phyloP scores from a whole-genome alignment of 2,329 filamentous ascomycete genomes.

The Fusarium sp. region DNA sequence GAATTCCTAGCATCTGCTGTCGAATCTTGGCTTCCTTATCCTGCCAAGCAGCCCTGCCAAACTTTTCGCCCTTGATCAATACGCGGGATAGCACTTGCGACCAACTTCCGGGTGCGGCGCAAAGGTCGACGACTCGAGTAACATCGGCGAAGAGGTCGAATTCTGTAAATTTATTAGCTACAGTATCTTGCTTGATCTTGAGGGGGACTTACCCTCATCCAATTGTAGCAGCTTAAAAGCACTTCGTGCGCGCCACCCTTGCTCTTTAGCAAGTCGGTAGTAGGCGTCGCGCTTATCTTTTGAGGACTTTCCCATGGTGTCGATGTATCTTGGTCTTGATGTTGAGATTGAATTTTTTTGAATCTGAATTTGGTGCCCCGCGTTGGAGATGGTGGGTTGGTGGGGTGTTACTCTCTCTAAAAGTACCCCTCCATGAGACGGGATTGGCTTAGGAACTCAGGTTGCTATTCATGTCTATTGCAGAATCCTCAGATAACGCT shows the following conservation, averaged over 20 bases:
- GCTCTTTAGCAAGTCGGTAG: constrained; percentile 97
- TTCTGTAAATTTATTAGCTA: constrained; percentile 63
- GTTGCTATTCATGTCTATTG: constrained; percentile 7
- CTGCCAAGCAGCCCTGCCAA: constrained; percentile 87
- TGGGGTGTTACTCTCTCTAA: constrained; percentile 21
- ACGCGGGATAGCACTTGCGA: constrained; percentile 95
- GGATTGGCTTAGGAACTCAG: constrained; percentile 10
- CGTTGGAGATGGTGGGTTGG: constrained; percentile 38
- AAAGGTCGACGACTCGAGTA: constrained; percentile 93
- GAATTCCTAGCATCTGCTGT: constrained; percentile 69
- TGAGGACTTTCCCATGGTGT: constrained; percentile 90
- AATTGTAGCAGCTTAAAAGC: constrained; percentile 98
- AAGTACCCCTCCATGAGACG: constrained; percentile 18
- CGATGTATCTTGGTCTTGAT: constrained; percentile 5
- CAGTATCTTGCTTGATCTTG: neutral
- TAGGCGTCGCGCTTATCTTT: constrained; percentile 99
- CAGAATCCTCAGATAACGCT: neutral
- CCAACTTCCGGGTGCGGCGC: constrained; percentile 96
- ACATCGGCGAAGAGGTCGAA: constrained; percentile 94
- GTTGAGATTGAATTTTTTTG: constrained; percentile 33
- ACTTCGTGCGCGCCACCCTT: constrained; percentile 96
- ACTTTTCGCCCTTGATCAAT: constrained; percentile 92
- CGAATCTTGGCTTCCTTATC: constrained; percentile 79
- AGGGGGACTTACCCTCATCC: constrained; percentile 72
- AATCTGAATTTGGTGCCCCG: constrained; percentile 47